Conservation (phyloP, 441 rosid species). For the Melastoma candidum region DNA sequence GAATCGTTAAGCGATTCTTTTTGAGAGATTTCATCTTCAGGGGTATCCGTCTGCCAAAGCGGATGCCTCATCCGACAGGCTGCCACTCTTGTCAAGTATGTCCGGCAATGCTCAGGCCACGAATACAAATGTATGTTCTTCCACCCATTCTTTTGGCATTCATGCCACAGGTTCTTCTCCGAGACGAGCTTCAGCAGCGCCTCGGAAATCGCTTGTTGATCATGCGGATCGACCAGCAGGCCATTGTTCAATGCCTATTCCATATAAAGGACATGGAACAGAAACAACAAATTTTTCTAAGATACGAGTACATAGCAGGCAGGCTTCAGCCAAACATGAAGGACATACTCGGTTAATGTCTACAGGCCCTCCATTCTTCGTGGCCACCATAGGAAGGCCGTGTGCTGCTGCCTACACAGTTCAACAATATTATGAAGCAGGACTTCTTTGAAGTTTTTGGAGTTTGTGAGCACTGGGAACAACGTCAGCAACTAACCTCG, state of each 20-base stretch:
- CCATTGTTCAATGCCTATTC: conserved; percentile 83
- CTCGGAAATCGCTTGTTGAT: conserved; percentile 75
- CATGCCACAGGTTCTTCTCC: conserved; percentile 84
- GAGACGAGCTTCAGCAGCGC: conserved; percentile 86
- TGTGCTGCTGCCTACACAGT: conserved; percentile 86
- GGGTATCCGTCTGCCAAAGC: conserved; percentile 88
- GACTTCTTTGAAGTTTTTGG: not conserved
- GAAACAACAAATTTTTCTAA: conserved; percentile 2
- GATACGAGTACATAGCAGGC: too few species aligned
- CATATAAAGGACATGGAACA: conserved; percentile 7
- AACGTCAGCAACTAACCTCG: conserved; percentile 35
- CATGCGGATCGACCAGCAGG: conserved; percentile 90
- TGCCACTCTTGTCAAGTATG: conserved; percentile 89
- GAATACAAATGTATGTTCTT: conserved; percentile 91
- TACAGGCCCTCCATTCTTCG: conserved; percentile 96
- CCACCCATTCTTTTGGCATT: conserved; percentile 88
- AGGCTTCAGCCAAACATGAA: too few species aligned
- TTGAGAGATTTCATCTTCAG: conserved; percentile 46
- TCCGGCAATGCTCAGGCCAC: conserved; percentile 99
- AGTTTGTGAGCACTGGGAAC: not conserved
- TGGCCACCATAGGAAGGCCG: conserved; percentile 98
- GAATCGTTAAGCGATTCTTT: conserved; percentile 80
- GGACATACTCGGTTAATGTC: conserved; percentile 66
- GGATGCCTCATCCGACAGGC: conserved; percentile 94
- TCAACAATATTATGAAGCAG: conserved; percentile 10